Percentiles rank a stretch among this genome's conserved stretches.
Conservation (phyloP, 2,329 filamentous ascomycete genomes). For the Allantophomopsis lycopodina region DNA sequence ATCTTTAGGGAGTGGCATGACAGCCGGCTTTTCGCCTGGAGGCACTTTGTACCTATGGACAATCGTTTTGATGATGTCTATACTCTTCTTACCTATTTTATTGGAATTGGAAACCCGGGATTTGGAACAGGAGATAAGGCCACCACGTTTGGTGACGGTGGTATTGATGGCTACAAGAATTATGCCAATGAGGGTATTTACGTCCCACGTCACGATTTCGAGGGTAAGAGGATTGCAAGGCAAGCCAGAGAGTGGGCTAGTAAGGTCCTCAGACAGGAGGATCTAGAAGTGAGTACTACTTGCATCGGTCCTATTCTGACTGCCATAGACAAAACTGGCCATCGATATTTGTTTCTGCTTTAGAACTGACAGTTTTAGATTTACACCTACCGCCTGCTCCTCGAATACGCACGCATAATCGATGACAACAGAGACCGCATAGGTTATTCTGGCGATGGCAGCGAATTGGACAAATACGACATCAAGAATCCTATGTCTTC, state of each 20-base stretch:
- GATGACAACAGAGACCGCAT: constrained; percentile 21
- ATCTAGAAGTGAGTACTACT: constrained; percentile 46
- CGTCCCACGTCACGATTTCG: constrained; percentile 27
- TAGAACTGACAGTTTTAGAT: constrained; percentile 16
- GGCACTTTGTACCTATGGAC: constrained; percentile 72
- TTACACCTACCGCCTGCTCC: constrained; percentile 50
- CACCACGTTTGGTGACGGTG: constrained; percentile 26
- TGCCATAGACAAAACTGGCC: too few species aligned
- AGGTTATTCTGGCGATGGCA: constrained; percentile 18
- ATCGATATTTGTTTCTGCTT: background rate
- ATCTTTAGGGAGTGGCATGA: constrained; percentile 76
- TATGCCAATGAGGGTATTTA: constrained; percentile 22
- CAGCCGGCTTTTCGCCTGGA: constrained; percentile 58
- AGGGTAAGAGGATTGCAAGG: constrained; percentile 50
- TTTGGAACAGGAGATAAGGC: constrained; percentile 25
- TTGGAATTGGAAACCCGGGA: constrained; percentile 39
- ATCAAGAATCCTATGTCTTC: constrained; percentile 7
- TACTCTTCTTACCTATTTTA: constrained; percentile 61
- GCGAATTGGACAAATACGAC: constrained; percentile 17
- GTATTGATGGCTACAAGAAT: constrained; percentile 31
- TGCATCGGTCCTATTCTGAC: constrained; percentile 19
- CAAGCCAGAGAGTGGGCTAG: constrained; percentile 59
- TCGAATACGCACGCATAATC: constrained; percentile 42
- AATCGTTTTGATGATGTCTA: constrained; percentile 60
- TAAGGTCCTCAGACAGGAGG: constrained; percentile 55